Base-by-base conservation (phyloP, 495 filamentous ascomycete species). In the Aspergillus nidulans region DNA sequence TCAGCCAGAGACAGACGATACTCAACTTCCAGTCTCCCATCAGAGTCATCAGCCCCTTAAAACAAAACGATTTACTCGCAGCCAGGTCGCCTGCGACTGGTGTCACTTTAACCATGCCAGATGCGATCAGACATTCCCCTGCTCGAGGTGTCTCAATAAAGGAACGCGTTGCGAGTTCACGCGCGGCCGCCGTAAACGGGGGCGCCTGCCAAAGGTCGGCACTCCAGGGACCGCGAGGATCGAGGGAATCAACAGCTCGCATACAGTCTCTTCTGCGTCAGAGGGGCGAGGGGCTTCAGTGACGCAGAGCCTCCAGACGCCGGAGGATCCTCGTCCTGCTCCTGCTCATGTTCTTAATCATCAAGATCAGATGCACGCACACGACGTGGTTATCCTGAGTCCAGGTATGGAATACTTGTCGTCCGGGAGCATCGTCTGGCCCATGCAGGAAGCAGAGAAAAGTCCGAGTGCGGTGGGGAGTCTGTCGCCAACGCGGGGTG, bases 121-220 rank as follows among this genome's bases (percentile, higher is more conserved):
- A 53, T 77, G 73, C 62, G 73, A 77, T 56, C 71, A 68, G n/a
- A 72, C 68, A 1, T 75, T 77, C 46, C 73, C 73, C 12, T 77
- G 73, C 52, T 74, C 72, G 13, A 64, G 73, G 47, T 77, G 73
- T 28, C 60, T 73, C 12, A 65, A 69, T 34, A 70, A 71, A 52
- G 68, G 71, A 8, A 72, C 62, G 23, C 67, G 55, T n/a, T 77
- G 73, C 46, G 68, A 74, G 54, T 72, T 74, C 30, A 77, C 72
- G 6, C 68, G 73, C 12, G 73, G 73, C 54, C 68, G 67, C 13
- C 66, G 72, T 16, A 77, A 77, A 58, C 61, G 73, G 55, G 73
- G 73, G 9, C 72, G 73, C 34, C 71, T 77, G 6, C 44, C 44
- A 7, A 47, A 32, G n/a, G 3, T 9, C n/a, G 18, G 9, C 15